Conservation (phyloP, 306 rosid species). For the Senna tora region DNA sequence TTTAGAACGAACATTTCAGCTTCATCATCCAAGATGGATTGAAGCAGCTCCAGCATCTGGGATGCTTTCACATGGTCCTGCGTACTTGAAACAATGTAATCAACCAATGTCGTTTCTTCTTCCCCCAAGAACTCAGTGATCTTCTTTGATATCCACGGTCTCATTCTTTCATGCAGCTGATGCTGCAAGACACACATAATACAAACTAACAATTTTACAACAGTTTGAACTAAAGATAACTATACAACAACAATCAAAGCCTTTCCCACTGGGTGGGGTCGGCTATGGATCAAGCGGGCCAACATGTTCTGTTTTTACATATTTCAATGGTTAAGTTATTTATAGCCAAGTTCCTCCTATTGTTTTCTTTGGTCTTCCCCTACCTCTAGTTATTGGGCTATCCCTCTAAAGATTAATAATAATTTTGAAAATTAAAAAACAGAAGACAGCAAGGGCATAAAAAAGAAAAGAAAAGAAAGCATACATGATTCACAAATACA, state of each 20-base stretch:
- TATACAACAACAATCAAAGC: too few species aligned
- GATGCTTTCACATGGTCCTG: constrained; percentile 92
- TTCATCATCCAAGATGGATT: constrained; percentile 92
- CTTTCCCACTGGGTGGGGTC: too few species aligned
- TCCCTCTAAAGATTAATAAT: too few species aligned
- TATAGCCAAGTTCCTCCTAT: too few species aligned
- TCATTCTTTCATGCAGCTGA: constrained; percentile 88
- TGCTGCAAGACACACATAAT: constrained; percentile 56
- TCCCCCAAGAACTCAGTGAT: constrained; percentile 91
- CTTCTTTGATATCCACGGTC: constrained; percentile 98
- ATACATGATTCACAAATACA: neutral
- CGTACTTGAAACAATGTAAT: constrained; percentile 92
- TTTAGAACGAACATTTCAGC: constrained; percentile 99
- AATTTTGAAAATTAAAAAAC: neutral
- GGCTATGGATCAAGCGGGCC: too few species aligned
- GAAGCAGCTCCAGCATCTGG: constrained; percentile 95
- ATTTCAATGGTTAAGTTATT: too few species aligned
- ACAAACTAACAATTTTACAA: constrained; percentile 24
- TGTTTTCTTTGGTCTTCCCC: too few species aligned
- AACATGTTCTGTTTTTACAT: too few species aligned
- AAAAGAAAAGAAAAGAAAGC: too few species aligned
- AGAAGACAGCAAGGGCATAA: neutral
- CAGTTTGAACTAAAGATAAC: neutral
- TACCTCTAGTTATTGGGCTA: too few species aligned
- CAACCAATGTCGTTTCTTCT: constrained; percentile 90